Evolutionary conservation across 306 rosid genomes (phyloP).

Genomic region (Prunus davidiana): DNA sequence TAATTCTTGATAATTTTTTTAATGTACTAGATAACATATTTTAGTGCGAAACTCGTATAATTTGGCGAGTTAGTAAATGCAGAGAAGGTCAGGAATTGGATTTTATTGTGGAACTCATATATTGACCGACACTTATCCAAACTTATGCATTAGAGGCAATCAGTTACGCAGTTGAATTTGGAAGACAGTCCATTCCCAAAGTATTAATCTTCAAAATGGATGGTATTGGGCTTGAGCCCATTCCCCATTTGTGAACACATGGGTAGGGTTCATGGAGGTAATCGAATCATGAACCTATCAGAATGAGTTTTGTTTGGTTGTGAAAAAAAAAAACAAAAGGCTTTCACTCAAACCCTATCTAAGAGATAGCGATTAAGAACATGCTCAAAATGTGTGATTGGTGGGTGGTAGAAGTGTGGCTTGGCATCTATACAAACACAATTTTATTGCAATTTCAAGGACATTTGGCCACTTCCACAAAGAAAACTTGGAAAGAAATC

Average conservation of each 20-base stretch:
- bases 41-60: too few relatives aligned
- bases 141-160: not conserved
- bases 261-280: too few relatives aligned
- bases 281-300: not conserved
- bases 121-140: not conserved
- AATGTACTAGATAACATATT: too few relatives aligned
- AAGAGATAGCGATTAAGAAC: not conserved
- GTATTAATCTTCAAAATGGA: not conserved
- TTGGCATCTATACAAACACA: not conserved
- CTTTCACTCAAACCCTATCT: not conserved
- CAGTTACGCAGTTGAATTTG: not conserved
- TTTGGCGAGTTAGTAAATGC: too few relatives aligned
- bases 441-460: too few relatives aligned
- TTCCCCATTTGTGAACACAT: not conserved
- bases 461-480: too few relatives aligned
- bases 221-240: not conserved
- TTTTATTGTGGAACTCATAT: too few relatives aligned
- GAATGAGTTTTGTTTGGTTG: not conserved
- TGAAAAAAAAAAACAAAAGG: not conserved
- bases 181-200: too few relatives aligned
- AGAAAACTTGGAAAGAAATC: too few relatives aligned
- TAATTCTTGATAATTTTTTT: too few relatives aligned
- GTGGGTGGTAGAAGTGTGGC: too few relatives aligned
- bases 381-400: not conserved
- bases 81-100: too few relatives aligned